phyloP scores from a whole-genome alignment of 2,329 filamentous ascomycete species.

The Aureobasidium sp. region DNA sequence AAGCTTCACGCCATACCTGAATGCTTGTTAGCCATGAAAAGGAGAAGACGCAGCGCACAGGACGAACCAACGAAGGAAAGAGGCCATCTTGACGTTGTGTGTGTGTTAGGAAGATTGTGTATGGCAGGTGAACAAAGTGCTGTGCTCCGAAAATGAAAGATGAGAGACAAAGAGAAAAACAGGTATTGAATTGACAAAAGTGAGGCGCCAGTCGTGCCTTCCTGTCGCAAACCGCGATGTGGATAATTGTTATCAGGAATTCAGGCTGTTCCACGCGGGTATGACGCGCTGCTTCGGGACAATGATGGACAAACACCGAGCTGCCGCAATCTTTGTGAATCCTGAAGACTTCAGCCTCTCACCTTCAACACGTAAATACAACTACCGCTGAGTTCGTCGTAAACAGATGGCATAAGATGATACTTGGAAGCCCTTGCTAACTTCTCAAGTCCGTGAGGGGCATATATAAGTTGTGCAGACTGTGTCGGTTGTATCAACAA shows the following conservation, averaged over 20 bases:
- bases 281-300: neutral
- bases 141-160: neutral
- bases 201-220: slow-evolving; percentile 6
- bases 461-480: neutral
- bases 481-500: neutral
- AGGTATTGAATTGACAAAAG: neutral
- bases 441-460: too few species aligned
- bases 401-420: neutral
- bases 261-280: neutral
- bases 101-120: neutral
- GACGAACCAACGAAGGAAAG: slow-evolving; percentile 7
- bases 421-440: neutral
- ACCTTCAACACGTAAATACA: neutral
- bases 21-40: neutral
- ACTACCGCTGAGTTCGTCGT: neutral
- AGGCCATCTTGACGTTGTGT: neutral
- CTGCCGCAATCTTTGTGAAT: neutral
- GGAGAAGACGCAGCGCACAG: neutral
- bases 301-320: neutral
- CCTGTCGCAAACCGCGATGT: slow-evolving; percentile 6
- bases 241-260: slow-evolving; percentile 8
- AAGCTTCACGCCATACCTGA: slow-evolving; percentile 77
- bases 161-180: neutral
- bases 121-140: neutral
- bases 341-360: neutral